These are phyloP conservation scores for Candida rishiriensis DNA, from an alignment of 805 yeast genomes.

Conservation along the genomic window DNA sequence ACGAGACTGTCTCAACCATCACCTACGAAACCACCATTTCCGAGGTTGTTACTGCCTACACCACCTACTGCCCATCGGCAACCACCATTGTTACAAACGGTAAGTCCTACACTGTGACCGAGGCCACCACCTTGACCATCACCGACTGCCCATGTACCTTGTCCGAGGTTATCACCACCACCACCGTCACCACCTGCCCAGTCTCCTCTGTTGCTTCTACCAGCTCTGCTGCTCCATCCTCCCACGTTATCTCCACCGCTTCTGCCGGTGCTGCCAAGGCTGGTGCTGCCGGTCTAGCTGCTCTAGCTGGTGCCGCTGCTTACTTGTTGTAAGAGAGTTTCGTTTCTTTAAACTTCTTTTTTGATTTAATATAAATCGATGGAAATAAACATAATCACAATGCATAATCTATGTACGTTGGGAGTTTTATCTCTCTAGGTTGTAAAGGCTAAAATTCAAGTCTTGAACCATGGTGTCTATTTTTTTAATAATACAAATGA, in stretches of 20 bases:
- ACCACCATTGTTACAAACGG: constrained; percentile 63
- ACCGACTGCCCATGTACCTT: constrained; percentile 85
- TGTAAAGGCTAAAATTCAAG: too few species aligned
- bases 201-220: constrained; percentile 14
- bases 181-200: constrained; percentile 18
- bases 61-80: constrained; percentile 80
- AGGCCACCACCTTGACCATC: constrained; percentile 77
- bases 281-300: constrained; percentile 37
- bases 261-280: constrained; percentile 32
- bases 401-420: too few species aligned
- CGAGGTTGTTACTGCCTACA: constrained; percentile 63
- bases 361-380: background rate
- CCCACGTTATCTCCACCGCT: constrained; percentile 22
- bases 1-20: constrained; percentile 44
- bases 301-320: constrained; percentile 36
- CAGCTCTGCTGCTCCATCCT: constrained; percentile 14
- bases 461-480: too few species aligned
- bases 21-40: constrained; percentile 39
- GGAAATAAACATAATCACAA: too few species aligned
- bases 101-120: constrained; percentile 70
- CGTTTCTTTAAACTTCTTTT: background rate
- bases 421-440: too few species aligned
- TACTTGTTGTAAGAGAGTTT: constrained; percentile 31
- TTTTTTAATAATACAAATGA: too few species aligned
- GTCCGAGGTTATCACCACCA: constrained; percentile 20